Base-by-base conservation (phyloP, 2,329 filamentous ascomycete genomes). In the Aspergillus niger region DNA sequence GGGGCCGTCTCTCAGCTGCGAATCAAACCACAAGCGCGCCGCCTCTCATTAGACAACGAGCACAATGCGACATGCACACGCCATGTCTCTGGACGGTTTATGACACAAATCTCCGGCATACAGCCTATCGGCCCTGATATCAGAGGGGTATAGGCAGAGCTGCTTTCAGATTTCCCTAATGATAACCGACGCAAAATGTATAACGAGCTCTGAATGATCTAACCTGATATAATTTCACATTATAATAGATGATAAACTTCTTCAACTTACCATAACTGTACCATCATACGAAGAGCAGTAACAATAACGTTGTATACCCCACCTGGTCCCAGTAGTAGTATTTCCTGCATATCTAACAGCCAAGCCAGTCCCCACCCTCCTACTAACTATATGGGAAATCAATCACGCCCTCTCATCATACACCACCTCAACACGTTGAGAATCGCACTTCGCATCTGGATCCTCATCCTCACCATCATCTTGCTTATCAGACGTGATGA, bases 401-500 rank as follows among this genome's bases (percentile, higher is more conserved):
- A 22, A 32, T 32, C 20, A 10, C 22, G 2, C 26, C 38, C 57
- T 57, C 30, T 57, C 62, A 22, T 59, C 48, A 56, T 47, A 62
- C 56, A 59, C 63, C 52, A 61, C 68, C 51, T 62, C 65, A n/a
- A 64, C 58, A 24, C 38, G 63, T 30, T 65, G 44, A 3, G 58
- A 55, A n/a, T 52, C 55, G 5, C 60, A 55, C 28, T 69, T 69
- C 55, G 59, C 63, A 24, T 70, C 57, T n/a, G 65, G 66, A 55
- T 66, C 67, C 20, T 70, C 67, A 32, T 66, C 67, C 20, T 70
- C 67, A 32, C 67, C 70, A 59, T 67, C 71, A 59, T 67, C 59
- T 11, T 68, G 64, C n/a, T 69, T 68, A 17, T 72, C 72, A 8
- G 65, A 60, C 24, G 58, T 56, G 38, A 82, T 74, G 5, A 82